phyloP scores from a whole-genome alignment of 192 early-diverging fungal genomes.

The Lobosporangium transversale region DNA sequence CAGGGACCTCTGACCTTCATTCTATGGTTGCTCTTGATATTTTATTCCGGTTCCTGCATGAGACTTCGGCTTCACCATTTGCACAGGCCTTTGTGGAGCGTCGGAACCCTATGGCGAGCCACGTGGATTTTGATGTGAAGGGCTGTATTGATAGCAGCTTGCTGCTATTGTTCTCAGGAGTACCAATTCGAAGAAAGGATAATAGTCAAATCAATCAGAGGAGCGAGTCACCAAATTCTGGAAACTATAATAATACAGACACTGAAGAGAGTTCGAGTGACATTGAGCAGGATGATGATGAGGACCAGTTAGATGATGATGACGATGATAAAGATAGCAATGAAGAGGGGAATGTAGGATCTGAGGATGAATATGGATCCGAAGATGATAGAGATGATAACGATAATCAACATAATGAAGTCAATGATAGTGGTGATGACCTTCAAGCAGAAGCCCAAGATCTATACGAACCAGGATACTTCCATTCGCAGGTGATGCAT shows the following conservation, averaged over 20 bases:
- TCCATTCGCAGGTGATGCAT: slow-evolving; percentile 62
- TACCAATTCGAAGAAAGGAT: slow-evolving; percentile 63
- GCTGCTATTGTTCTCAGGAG: slow-evolving; percentile 66
- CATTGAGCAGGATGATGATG: slow-evolving; percentile 45
- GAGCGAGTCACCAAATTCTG: slow-evolving; percentile 41
- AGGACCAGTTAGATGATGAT: slow-evolving; percentile 25
- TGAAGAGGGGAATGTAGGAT: slow-evolving; percentile 42
- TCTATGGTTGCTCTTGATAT: slow-evolving; percentile 74
- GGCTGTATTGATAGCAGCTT: slow-evolving; percentile 64
- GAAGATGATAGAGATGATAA: slow-evolving; percentile 6
- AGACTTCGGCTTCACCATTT: slow-evolving; percentile 75
- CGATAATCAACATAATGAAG: background rate
- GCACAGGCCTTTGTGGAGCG: slow-evolving; percentile 83
- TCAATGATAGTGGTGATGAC: slow-evolving; percentile 3
- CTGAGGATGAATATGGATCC: slow-evolving; percentile 26
- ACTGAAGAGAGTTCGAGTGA: slow-evolving; percentile 32
- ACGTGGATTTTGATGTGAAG: slow-evolving; percentile 68
- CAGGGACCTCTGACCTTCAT: slow-evolving; percentile 67
- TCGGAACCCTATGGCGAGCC: slow-evolving; percentile 66
- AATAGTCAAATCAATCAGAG: no score
- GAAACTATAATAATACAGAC: slow-evolving; percentile 21
- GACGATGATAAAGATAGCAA: background rate
- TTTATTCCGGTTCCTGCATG: slow-evolving; percentile 75
- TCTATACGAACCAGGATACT: slow-evolving; percentile 73
- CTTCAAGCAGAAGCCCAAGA: slow-evolving; percentile 30